Evolutionary conservation across 2,329 filamentous ascomycete species (phyloP).

Genomic region (Claviceps capensis): DNA sequence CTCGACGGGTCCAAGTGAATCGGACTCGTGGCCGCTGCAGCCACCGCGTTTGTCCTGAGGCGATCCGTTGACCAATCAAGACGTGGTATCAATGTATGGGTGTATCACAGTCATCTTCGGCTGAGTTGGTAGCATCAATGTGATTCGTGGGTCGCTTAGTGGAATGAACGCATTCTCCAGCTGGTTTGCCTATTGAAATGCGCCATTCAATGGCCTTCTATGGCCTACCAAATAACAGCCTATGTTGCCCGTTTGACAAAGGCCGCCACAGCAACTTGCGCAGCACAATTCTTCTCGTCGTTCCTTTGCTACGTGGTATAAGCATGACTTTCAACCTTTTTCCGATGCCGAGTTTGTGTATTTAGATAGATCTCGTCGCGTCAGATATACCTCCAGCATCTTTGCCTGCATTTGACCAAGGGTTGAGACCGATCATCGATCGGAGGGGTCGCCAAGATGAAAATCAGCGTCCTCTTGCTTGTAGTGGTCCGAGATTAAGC

Average conservation of each 20-base stretch:
- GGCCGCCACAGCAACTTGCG: conserved; percentile 2
- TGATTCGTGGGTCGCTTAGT: background rate
- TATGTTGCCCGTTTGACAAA: conserved; percentile 8
- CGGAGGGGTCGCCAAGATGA: conserved; percentile 28
- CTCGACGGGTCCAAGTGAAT: no score
- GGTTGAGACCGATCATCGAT: conserved; percentile 7
- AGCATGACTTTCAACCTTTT: background rate
- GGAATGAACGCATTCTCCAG: background rate
- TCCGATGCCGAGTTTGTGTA: background rate
- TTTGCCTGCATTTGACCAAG: background rate
- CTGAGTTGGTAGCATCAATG: background rate
- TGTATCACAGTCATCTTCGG: background rate
- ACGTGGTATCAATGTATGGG: background rate
- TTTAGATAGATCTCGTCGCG: background rate
- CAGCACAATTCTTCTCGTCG: background rate
- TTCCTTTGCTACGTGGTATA: background rate
- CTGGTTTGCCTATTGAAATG: background rate
- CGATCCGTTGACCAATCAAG: background rate
- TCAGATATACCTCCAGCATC: background rate
- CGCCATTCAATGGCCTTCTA: background rate
- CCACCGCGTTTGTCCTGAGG: background rate
- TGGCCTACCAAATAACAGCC: background rate
- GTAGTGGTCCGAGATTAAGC: conserved; percentile 63
- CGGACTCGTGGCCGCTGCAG: background rate
- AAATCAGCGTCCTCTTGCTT: conserved; percentile 58